Conservation (phyloP, 768 basidiomycete genomes). For the Tylopilus intermedius region DNA sequence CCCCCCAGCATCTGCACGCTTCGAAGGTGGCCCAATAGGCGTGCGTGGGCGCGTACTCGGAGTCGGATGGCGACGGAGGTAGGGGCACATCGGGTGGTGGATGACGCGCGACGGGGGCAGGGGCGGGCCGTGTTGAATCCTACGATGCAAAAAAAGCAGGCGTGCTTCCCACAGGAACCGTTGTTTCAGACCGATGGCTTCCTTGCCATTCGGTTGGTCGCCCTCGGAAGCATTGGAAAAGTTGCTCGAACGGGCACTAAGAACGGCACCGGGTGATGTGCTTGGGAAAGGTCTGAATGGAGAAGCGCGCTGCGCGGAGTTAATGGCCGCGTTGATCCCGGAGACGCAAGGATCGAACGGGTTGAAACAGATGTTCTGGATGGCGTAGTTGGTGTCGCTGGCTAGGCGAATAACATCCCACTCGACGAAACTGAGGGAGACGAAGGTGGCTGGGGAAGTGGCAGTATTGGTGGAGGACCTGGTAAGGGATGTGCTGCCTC, state of each 20-base stretch:
- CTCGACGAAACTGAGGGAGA: constrained; percentile 6
- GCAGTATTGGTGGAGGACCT: constrained; percentile 28
- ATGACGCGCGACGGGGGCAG: constrained; percentile 23
- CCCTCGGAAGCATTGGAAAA: neutral
- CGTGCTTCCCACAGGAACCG: constrained; percentile 9
- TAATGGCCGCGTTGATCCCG: constrained; percentile 13
- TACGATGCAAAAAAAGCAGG: constrained; percentile 30
- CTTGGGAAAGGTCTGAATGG: constrained; percentile 20
- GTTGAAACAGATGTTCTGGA: constrained; percentile 12
- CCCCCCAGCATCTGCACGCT: no score
- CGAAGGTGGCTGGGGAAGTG: constrained; percentile 28
- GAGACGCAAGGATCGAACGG: constrained; percentile 12
- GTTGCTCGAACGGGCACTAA: constrained; percentile 3
- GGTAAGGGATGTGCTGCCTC: constrained; percentile 29
- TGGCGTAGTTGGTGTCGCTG: neutral
- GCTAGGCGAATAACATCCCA: neutral
- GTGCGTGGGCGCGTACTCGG: constrained; percentile 7
- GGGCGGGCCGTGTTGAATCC: constrained; percentile 21
- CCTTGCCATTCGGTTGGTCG: constrained; percentile 9
- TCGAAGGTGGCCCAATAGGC: constrained; percentile 16
- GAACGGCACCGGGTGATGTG: neutral
- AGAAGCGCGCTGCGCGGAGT: constrained; percentile 16
- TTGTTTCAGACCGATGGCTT: constrained; percentile 8
- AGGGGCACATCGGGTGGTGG: constrained; percentile 28
- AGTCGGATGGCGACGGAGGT: constrained; percentile 21